Base-by-base conservation (phyloP, 306 rosid genomes). In the Vigna radiata region DNA sequence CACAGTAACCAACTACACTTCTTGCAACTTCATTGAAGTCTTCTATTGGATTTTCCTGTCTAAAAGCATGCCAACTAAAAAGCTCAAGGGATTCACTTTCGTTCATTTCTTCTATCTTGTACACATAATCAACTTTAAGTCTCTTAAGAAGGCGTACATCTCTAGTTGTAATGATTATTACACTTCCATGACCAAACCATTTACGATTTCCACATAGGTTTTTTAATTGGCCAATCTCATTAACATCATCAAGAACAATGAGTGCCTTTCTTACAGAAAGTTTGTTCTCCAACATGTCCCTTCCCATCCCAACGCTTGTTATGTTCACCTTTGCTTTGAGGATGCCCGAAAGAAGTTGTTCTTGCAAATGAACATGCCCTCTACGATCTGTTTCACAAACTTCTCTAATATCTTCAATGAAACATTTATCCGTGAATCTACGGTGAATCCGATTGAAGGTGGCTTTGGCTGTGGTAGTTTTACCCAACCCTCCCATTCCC, bases 151-250 rank as follows among this genome's bases (percentile, higher is more conserved):
- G 4, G 25, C 6, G 71, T 0, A 21, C 11, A 75, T 82, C 70
- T 66, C 86, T 61, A 1, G 82, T 82, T 19, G 84, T 85, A 16
- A 53, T 36, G 16, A 85, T 29, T 14, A 79, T 11, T 71, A 66
- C 37, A 76, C 82, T 85, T 21, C 80, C 88, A 1, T 29, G 1
- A 13, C 75, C 84, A 6, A 82, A 37, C 86, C 74, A 75, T 0
- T 17, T 3, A 43, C 56, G 44, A 37, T 25, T 41, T 58, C 56
- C 77, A 10, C 77, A 73, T 3, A 73, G 56, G 10, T 8, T 17
- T 4, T 43, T 3, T 3, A 58, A 25, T 25, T 73, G 77, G 12
- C 6, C 55, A 4, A 15, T 27, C 53, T 72, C 31, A 23, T 8
- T 23, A 39, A 72, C 77, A 43, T 25, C 77, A 43, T 73, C 77